Conservation (phyloP, 352 stramenopile genomes). For the Phytophthora pluvialis region DNA sequence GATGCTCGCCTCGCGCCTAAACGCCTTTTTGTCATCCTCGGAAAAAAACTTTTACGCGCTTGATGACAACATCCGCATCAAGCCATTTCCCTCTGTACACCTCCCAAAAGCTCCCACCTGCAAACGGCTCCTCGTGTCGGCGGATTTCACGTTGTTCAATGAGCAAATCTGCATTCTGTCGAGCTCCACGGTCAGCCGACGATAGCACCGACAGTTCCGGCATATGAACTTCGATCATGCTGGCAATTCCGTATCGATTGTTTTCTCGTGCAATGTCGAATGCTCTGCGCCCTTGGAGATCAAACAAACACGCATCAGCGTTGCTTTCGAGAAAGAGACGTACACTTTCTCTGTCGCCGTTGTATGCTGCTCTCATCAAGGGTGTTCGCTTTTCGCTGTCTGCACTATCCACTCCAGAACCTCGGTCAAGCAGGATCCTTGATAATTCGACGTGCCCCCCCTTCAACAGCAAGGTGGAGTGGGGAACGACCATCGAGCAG, state of each 20-base stretch:
- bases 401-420: background rate
- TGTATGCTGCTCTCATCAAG: slow-evolving; percentile 11
- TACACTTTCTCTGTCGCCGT: slow-evolving; percentile 1
- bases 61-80: slow-evolving; percentile 17
- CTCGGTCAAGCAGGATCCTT: slow-evolving; percentile 3
- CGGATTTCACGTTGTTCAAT: slow-evolving; percentile 12
- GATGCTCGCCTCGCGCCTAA: slow-evolving; percentile 72
- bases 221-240: slow-evolving; percentile 2
- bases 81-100: slow-evolving; percentile 23
- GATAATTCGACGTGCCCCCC: background rate
- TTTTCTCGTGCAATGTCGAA: slow-evolving; percentile 8
- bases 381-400: slow-evolving; percentile 8
- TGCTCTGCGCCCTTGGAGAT: slow-evolving; percentile 1
- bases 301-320: background rate
- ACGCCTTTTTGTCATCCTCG: slow-evolving; percentile 10
- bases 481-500: slow-evolving; percentile 5
- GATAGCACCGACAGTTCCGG: background rate
- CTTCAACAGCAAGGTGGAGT: slow-evolving; percentile 7
- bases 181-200: background rate
- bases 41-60: slow-evolving; percentile 11
- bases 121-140: slow-evolving; percentile 7
- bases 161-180: slow-evolving; percentile 12
- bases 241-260: background rate
- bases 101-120: slow-evolving; percentile 3
- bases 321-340: slow-evolving; percentile 14